These are phyloP conservation scores for Dactylella cylindrospora DNA, from an alignment of 2,329 filamentous ascomycete genomes.

Conservation along the genomic window DNA sequence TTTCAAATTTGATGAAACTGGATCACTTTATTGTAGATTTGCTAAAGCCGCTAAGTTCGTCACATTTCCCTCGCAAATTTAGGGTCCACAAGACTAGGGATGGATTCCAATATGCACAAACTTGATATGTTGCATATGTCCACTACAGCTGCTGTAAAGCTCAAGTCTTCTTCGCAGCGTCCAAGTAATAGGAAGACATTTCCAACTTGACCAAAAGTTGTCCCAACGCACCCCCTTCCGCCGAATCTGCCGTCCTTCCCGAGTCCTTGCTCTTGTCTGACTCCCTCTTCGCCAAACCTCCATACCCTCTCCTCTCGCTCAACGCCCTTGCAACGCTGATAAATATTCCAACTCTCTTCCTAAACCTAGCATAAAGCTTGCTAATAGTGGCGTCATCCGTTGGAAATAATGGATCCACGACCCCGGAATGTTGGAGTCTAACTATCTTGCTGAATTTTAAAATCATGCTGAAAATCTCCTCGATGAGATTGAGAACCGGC, in stretches of 20 bases:
- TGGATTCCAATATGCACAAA: no score
- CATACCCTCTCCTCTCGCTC: conserved; percentile 64
- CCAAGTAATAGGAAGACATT: conserved; percentile 55
- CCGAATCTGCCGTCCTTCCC: conserved; percentile 48
- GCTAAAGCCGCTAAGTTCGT: no score
- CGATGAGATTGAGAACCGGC: conserved; percentile 70
- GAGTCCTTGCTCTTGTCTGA: conserved; percentile 51
- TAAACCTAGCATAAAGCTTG: conserved; percentile 66
- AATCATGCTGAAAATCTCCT: conserved; percentile 74
- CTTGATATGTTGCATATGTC: no score
- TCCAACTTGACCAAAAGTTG: conserved; percentile 70
- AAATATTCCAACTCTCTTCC: conserved; percentile 72
- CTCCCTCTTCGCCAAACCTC: conserved; percentile 51
- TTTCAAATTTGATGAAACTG: no score
- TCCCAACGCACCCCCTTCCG: conserved; percentile 64
- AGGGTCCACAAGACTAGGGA: no score
- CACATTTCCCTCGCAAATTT: no score
- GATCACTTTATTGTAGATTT: no score
- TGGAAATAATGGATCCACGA: conserved; percentile 9
- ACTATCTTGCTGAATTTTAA: conserved; percentile 63
- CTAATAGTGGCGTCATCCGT: conserved; percentile 52
- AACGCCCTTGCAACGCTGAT: conserved; percentile 69
- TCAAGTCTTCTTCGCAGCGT: conserved; percentile 26
- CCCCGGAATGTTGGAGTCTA: conserved; percentile 47
- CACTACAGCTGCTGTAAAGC: no score